Conservation (phyloP, 164 flowering plant genomes). For the Magnolia kwangsiensis region DNA sequence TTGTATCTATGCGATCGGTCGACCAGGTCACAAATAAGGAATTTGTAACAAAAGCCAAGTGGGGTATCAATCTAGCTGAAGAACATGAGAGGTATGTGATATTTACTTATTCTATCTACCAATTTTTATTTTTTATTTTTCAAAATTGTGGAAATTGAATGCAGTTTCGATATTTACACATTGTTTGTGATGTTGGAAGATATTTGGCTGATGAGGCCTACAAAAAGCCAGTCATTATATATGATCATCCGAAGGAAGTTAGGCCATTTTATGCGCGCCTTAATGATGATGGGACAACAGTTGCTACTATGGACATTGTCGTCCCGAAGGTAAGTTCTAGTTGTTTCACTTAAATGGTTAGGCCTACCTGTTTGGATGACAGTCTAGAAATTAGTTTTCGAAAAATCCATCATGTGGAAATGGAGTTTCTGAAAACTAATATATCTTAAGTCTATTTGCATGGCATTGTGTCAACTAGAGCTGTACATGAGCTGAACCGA, state of each 20-base stretch:
- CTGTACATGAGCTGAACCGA: too few relatives aligned
- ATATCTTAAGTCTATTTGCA: not conserved
- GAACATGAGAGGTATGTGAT: constrained; percentile 72
- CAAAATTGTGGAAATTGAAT: not conserved
- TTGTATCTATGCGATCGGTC: not conserved
- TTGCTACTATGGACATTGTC: constrained; percentile 72
- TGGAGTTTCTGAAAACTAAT: not conserved
- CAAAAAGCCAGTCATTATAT: constrained; percentile 57
- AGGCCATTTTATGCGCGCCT: constrained; percentile 68
- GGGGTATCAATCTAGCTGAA: constrained; percentile 57
- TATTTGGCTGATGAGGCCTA: constrained; percentile 66
- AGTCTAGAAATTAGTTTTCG: not conserved
- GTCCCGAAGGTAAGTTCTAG: constrained; percentile 63
- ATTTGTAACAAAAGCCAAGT: constrained; percentile 42
- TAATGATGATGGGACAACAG: constrained; percentile 73
- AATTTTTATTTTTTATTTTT: not conserved
- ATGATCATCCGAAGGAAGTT: constrained; percentile 64
- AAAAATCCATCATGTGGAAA: not conserved
- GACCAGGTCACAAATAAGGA: constrained; percentile 48
- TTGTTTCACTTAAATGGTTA: not conserved
- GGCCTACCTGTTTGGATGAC: not conserved
- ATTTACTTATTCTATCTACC: not conserved
- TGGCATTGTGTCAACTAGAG: not conserved
- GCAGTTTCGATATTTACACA: not conserved
- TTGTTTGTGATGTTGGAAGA: constrained; percentile 31